phyloP scores from a whole-genome alignment of 768 basidiomycete species.

The Leccinum incarnatum region DNA sequence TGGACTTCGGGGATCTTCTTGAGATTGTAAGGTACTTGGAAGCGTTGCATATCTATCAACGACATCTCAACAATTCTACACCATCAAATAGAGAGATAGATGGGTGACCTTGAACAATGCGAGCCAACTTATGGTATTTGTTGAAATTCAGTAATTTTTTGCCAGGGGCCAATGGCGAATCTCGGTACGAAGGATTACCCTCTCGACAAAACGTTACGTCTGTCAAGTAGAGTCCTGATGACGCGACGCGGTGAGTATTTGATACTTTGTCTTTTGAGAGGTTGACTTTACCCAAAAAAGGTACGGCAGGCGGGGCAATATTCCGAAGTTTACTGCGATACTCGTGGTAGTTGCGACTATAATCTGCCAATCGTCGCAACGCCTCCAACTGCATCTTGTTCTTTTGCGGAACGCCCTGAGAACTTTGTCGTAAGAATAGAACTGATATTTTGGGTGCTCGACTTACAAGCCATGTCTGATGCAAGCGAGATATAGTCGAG shows the following conservation, averaged over 20 bases:
- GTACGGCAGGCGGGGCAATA: conserved; percentile 89
- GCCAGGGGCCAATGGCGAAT: conserved; percentile 69
- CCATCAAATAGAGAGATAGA: not conserved
- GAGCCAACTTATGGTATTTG: conserved; percentile 88
- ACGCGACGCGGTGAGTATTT: conserved; percentile 14
- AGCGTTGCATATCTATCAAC: conserved; percentile 80
- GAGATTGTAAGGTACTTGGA: conserved; percentile 83
- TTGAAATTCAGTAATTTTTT: conserved; percentile 93
- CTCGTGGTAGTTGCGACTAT: conserved; percentile 85
- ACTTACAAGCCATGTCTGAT: conserved; percentile 91
- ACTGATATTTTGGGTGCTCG: not conserved
- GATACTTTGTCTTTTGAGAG: not conserved
- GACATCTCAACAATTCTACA: conserved; percentile 2
- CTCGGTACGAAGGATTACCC: conserved; percentile 84
- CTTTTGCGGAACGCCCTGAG: conserved; percentile 81
- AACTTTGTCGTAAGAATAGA: conserved; percentile 9
- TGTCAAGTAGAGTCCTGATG: conserved; percentile 76
- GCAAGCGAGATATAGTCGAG: conserved; percentile 87
- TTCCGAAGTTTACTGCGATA: conserved; percentile 86
- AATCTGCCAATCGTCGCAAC: conserved; percentile 85
- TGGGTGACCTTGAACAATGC: conserved; percentile 72
- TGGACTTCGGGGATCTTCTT: conserved; percentile 91
- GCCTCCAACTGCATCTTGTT: conserved; percentile 75
- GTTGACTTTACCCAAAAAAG: conserved; percentile 75
- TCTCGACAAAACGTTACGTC: conserved; percentile 95